Conservation (phyloP, 495 filamentous ascomycete species). For the Penicillium egyptiacum region DNA sequence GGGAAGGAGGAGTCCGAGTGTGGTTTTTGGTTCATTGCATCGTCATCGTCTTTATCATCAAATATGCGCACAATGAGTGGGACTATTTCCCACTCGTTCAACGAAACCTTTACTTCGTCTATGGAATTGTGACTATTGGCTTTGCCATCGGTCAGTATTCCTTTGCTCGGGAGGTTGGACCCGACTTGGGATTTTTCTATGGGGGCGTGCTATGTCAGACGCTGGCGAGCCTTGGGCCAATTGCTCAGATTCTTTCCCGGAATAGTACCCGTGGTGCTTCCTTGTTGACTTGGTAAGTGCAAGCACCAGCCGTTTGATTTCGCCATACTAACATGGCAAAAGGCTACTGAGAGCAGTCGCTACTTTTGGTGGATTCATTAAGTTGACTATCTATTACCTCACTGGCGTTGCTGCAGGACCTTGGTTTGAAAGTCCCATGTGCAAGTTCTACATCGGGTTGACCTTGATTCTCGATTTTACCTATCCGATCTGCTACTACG, state of each 20-base stretch:
- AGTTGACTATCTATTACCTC: conserved; percentile 5
- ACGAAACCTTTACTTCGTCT: not conserved
- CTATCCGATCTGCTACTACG: not conserved
- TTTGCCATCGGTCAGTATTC: not conserved
- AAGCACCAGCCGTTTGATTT: not conserved
- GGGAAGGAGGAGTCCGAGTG: conserved; percentile 1
- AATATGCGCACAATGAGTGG: conserved; percentile 1
- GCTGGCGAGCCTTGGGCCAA: not conserved
- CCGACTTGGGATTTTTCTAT: conserved; percentile 4
- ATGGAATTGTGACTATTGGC: not conserved
- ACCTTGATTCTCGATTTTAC: not conserved
- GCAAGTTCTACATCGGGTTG: conserved; percentile 1
- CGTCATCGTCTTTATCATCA: not conserved
- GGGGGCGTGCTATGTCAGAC: conserved; percentile 6
- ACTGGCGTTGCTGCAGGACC: not conserved
- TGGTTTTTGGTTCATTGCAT: conserved; percentile 5
- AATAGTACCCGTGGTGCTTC: conserved; percentile 7
- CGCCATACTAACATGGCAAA: not conserved
- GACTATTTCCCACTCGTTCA: not conserved
- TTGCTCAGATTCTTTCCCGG: not conserved
- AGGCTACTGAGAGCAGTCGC: not conserved
- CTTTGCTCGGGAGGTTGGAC: not conserved
- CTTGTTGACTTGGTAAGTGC: conserved; percentile 1
- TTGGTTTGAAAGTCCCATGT: conserved; percentile 6
- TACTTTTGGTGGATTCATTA: conserved; percentile 7